Evolutionary conservation across 1,284 basidiomycete genomes (phyloP).

Genomic region (Trichosporon inkin): DNA sequence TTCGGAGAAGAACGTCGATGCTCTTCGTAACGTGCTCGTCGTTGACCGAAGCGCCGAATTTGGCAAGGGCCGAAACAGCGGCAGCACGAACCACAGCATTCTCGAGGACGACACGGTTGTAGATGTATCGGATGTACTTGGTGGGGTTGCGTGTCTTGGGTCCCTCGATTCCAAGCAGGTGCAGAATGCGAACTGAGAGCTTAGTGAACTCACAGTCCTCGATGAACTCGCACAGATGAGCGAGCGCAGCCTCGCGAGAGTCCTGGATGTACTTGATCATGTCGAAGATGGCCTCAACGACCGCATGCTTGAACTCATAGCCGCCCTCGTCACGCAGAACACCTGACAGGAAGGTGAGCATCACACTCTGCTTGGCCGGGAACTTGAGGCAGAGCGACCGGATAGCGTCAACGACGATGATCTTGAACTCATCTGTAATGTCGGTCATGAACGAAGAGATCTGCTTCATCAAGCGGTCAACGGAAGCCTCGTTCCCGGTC

Average conservation of each 20-base stretch:
- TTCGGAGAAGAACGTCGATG: constrained; percentile 78
- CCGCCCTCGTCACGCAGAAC: constrained; percentile 95
- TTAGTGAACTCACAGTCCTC: constrained; percentile 99
- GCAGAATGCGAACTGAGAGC: constrained; percentile 92
- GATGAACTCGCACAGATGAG: constrained; percentile 99
- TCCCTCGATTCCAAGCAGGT: constrained; percentile 91
- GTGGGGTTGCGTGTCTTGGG: constrained; percentile 92
- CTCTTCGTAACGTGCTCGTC: constrained; percentile 78
- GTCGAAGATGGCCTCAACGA: constrained; percentile 99
- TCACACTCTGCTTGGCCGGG: constrained; percentile 89
- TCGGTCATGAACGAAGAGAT: constrained; percentile 99
- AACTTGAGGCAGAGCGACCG: constrained; percentile 98
- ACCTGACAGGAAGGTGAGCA: constrained; percentile 91
- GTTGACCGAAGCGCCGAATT: constrained; percentile 86
- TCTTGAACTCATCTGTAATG: constrained; percentile 99
- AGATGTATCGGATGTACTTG: constrained; percentile 99
- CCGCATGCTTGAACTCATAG: constrained; percentile 98
- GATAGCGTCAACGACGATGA: constrained; percentile 98
- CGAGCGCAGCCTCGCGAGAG: constrained; percentile 89
- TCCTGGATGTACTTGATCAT: constrained; percentile 98
- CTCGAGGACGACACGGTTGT: constrained; percentile 97
- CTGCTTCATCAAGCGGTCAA: constrained; percentile 98
- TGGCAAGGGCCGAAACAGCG: constrained; percentile 88
- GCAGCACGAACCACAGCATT: constrained; percentile 97
- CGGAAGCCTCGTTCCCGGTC: constrained; percentile 98